phyloP scores from a whole-genome alignment of 2,329 filamentous ascomycete genomes.

The Diaporthe velutina region DNA sequence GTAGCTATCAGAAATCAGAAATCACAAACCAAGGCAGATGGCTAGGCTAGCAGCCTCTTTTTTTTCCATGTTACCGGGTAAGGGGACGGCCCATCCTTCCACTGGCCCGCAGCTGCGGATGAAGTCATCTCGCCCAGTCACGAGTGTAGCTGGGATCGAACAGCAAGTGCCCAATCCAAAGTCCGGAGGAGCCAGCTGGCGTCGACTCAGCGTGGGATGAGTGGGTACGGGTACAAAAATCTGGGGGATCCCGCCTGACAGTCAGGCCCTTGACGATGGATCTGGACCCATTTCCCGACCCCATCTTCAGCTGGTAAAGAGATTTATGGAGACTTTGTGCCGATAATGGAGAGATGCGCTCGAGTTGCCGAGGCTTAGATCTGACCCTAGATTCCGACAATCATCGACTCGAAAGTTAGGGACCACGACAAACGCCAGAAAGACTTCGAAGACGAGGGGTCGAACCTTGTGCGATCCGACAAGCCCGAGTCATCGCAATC shows the following conservation, averaged over 20 bases:
- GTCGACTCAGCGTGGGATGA: constrained; percentile 28
- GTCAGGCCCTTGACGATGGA: constrained; percentile 18
- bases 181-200: constrained; percentile 12
- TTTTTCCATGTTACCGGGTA: constrained; percentile 13
- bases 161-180: background rate
- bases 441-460: background rate
- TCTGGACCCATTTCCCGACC: constrained; percentile 27
- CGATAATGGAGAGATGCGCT: constrained; percentile 2
- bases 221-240: constrained; percentile 23
- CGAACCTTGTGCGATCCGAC: background rate
- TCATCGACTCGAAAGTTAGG: background rate
- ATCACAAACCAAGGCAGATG: constrained; percentile 5
- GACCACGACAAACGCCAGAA: background rate
- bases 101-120: constrained; percentile 23
- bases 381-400: background rate
- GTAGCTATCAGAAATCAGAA: constrained; percentile 19
- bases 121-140: constrained; percentile 9
- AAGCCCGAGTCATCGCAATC: background rate
- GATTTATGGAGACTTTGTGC: constrained; percentile 8
- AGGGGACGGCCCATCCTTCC: background rate
- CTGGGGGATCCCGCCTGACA: constrained; percentile 31
- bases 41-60: background rate
- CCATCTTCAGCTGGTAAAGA: background rate
- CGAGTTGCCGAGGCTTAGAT: constrained; percentile 26
- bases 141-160: background rate